Conservation (phyloP, 208 protist species). For the Vickermania spadyakhi region DNA sequence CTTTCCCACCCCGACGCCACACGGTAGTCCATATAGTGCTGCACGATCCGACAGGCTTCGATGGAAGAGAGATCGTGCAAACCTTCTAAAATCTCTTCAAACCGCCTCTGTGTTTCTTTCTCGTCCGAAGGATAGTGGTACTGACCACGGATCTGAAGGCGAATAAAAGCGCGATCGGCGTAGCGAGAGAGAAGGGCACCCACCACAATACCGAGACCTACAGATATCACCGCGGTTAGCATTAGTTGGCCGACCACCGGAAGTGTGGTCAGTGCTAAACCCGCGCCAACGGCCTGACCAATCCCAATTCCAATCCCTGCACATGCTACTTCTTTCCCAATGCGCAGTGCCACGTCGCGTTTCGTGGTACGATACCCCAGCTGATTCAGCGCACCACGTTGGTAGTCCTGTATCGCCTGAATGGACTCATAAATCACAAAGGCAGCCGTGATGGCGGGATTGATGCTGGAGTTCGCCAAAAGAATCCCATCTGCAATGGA, state of each 20-base stretch:
- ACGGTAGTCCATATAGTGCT: slow-evolving; percentile 72
- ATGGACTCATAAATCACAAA: slow-evolving; percentile 48
- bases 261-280: slow-evolving; percentile 44
- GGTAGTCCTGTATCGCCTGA: slow-evolving; percentile 38
- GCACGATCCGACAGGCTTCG: slow-evolving; percentile 51
- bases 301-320: slow-evolving; percentile 42
- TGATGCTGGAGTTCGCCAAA: slow-evolving; percentile 34
- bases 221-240: slow-evolving; percentile 41
- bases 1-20: slow-evolving; percentile 71
- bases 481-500: slow-evolving; percentile 47
- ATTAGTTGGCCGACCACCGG: slow-evolving; percentile 48
- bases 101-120: slow-evolving; percentile 33
- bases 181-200: slow-evolving; percentile 53
- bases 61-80: slow-evolving; percentile 51
- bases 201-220: slow-evolving; percentile 37
- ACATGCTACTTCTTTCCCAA: slow-evolving; percentile 49
- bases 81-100: slow-evolving; percentile 44
- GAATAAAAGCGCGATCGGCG: slow-evolving; percentile 50
- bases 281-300: slow-evolving; percentile 43
- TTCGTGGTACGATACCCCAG: slow-evolving; percentile 44
- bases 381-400: slow-evolving; percentile 33
- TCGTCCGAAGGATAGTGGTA: slow-evolving; percentile 55
- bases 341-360: slow-evolving; percentile 36
- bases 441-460: slow-evolving; percentile 39
- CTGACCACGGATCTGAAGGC: slow-evolving; percentile 40